Evolutionary conservation across 139 green algal genomes (phyloP), one percentile per base, ranked within the genome.

Genomic region (Picochlorum sp.): DNA sequence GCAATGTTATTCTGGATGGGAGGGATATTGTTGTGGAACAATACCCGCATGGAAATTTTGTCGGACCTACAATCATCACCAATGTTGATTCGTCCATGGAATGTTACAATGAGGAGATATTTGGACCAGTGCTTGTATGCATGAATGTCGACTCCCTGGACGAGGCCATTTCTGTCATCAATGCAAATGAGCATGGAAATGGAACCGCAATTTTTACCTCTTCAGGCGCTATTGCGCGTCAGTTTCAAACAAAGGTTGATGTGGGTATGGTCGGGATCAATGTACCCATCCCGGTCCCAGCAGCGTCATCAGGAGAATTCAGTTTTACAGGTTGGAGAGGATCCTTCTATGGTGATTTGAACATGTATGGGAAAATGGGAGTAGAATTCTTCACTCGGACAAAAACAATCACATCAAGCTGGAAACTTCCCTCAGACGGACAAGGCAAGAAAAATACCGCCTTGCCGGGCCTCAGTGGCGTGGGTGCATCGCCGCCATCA

Each of bases 301-400:
- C 97, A 23, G 90, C 93, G 46, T 95, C 94, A 74, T 41, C 34
- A 41, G 96, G 20, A 30, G 34, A 16, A n/a, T 66, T 97, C 80
- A 92, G 79, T 65, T 98, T 98, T 83, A 98, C 87, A 11, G 90
- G 91, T 38, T 98, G 85, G 82, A 73, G 89, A 4, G 92, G 81
- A 32, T 95, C 86, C 7, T 97, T 97, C 52, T 44, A 66, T n/a
- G 88, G 90, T 23, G 90, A 95, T 72, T 71, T 95, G 60, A 86
- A 91, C 76, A 92, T 93, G 79, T 96, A 97, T 50, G 90, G 90
- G 61, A 82, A 84, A 37, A 81, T 82, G 8, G 89, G 88, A 18
- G 85, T 95, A 57, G 59, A 95, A 46, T 98, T 98, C 62, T 98
- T 85, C 74, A 98, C 93, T 0, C 84, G 92, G 56, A 82, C 80